Evolutionary conservation across 202 grass and related monocot genomes (phyloP), one percentile per base, ranked within the genome.

Genomic region (Zoysia matrella): DNA sequence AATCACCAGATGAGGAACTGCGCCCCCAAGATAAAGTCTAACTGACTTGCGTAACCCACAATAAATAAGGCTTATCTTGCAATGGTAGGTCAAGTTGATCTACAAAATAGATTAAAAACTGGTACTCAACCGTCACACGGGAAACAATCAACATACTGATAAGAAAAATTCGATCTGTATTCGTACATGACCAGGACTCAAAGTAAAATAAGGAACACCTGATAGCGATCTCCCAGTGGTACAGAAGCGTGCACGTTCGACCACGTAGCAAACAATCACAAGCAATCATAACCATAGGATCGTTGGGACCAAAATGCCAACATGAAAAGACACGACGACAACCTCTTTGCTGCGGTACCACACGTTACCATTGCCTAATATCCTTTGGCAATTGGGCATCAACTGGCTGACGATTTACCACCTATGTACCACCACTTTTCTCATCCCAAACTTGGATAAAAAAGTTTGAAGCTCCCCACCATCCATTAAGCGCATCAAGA

Each of bases 171-270:
- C 74, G 46, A 36, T 58, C 73, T 9, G 30, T 41, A 47, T 53
- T 41, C 41, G 16, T 70, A 78, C 47, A 47, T 41, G 78, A 30
- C 72, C 42, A 6, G 47, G 42, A 74, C 63, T 68, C 13, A 49
- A 49, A 80, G 54, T 55, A 7, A 48, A 71, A 65, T 1, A 36
- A 30, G 47, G 30, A 3, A 79, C 70, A 57, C 52, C 6, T 62
- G 68, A 36, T 8, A 62, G 14, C 47, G 67, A 82, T 3, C 44
- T 74, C 51, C 85, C 53, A 45, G 62, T 78, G 69, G 68, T 45
- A 77, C 43, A 60, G 75, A 81, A 89, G 72, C 66, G 72, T 66
- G 65, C 50, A 80, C 77, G 65, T 71, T 74, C 3, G 60, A 63
- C 16, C 44, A 47, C 47, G 47, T 11, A 62, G 8, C 18, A 68